Percentiles rank a stretch among this genome's conserved stretches.
These are phyloP conservation scores for Plectosphaerella plurivora DNA, from an alignment of 2,329 filamentous ascomycete genomes.

Conservation along the genomic window DNA sequence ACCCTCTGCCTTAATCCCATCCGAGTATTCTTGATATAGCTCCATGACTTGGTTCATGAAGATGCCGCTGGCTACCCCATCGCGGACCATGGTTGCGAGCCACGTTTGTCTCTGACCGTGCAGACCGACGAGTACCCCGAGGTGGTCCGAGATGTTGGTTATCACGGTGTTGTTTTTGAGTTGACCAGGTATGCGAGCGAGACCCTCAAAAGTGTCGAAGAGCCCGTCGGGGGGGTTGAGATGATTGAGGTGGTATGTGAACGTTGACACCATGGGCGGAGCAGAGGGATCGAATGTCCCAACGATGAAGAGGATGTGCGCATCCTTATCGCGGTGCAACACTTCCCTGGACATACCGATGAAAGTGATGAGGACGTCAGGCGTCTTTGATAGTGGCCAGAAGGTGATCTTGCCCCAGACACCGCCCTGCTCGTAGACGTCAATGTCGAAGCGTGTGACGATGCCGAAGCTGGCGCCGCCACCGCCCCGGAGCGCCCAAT, in stretches of 20 bases:
- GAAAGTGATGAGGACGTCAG: background rate
- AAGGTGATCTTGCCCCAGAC: conserved; percentile 17
- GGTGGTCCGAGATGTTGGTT: background rate
- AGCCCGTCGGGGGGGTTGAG: background rate
- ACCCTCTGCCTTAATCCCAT: conserved; percentile 8
- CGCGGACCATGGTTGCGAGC: conserved; percentile 20
- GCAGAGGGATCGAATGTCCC: background rate
- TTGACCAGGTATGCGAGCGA: background rate
- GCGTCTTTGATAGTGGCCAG: background rate
- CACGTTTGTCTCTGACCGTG: conserved; percentile 21
- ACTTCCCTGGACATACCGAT: background rate
- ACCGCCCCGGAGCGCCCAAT: conserved; percentile 33
- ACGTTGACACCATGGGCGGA: background rate
- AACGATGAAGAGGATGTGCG: background rate
- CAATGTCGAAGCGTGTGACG: conserved; percentile 23
- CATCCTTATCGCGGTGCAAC: background rate
- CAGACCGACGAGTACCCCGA: conserved; percentile 14
- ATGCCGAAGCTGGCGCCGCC: conserved; percentile 36
- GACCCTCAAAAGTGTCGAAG: background rate
- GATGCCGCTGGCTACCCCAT: conserved; percentile 10
- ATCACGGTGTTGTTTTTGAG: background rate
- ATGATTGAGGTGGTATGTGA: background rate
- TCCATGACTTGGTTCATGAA: conserved; percentile 20
- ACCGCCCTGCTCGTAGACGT: conserved; percentile 19
- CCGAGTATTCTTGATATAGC: conserved; percentile 16